A percentile compares a stretch with the other conserved stretches of the same genome.
Evolutionary conservation across 2,329 filamentous ascomycete genomes (phyloP).

Genomic region (Trichoderma citrinoviride): DNA sequence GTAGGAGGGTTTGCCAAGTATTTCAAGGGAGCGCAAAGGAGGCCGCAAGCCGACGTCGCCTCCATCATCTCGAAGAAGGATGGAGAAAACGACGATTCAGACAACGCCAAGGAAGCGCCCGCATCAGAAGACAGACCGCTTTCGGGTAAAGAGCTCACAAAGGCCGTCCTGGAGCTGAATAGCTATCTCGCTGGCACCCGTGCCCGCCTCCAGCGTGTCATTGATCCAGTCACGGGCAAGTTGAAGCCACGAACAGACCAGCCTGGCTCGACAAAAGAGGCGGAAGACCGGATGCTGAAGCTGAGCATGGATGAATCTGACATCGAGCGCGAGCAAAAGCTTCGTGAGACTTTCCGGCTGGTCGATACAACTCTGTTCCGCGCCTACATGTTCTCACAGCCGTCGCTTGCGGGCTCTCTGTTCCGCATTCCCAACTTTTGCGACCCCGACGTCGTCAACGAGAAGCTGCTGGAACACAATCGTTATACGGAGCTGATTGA

Average conservation of each 20-base stretch:
- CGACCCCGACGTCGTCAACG: conserved; percentile 91
- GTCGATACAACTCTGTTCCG: conserved; percentile 95
- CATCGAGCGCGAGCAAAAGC: conserved; percentile 64
- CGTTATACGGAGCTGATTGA: conserved; percentile 95
- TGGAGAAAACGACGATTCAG: conserved; percentile 55
- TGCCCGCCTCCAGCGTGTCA: conserved; percentile 58
- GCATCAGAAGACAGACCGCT: conserved; percentile 50
- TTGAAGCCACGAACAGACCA: conserved; percentile 51
- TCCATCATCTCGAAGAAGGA: conserved; percentile 61
- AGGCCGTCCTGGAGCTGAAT: conserved; percentile 78
- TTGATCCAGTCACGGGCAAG: conserved; percentile 61
- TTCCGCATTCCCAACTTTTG: conserved; percentile 98
- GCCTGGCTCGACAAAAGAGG: conserved; percentile 46
- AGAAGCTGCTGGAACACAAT: conserved; percentile 82
- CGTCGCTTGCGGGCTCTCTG: conserved; percentile 78
- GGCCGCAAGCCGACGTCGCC: conserved; percentile 50
- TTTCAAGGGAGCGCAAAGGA: conserved; percentile 48
- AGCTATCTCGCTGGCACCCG: conserved; percentile 87
- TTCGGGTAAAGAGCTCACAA: conserved; percentile 79
- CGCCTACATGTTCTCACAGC: conserved; percentile 89
- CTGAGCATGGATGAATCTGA: conserved; percentile 48
- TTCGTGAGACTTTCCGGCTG: conserved; percentile 73
- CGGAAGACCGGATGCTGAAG: conserved; percentile 56
- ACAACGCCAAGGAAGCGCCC: conserved; percentile 48
- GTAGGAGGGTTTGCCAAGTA: conserved; percentile 53